Conservation (phyloP, 306 rosid genomes). For the Rosa rugosa region DNA sequence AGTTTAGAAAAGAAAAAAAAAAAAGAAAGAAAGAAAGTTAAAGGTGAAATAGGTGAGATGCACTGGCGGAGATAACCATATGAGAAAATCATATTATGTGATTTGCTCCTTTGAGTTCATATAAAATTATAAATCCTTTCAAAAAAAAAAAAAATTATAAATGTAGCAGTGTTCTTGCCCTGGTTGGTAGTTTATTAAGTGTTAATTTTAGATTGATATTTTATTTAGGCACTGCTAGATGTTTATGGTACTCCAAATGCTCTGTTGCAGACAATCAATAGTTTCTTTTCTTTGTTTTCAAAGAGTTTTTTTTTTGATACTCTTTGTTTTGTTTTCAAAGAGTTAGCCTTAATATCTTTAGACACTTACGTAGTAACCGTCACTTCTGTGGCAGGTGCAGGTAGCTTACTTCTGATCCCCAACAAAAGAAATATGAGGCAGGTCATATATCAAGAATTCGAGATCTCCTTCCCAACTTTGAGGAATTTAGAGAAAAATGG, state of each 20-base stretch:
- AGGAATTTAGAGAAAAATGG: background rate
- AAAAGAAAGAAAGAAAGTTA: background rate
- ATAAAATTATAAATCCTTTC: background rate
- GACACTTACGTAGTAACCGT: background rate
- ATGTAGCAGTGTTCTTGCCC: background rate
- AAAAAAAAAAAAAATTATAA: no score
- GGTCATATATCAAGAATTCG: background rate
- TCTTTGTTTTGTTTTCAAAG: background rate
- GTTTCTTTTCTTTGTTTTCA: background rate
- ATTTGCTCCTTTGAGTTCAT: background rate
- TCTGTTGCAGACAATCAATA: background rate
- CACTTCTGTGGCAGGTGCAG: slow-evolving; percentile 5
- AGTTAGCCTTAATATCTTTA: background rate
- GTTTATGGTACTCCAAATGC: background rate
- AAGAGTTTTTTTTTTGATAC: no score
- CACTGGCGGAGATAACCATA: background rate
- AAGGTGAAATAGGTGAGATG: background rate
- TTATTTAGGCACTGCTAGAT: background rate
- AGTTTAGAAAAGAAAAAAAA: background rate
- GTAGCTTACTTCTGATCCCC: background rate
- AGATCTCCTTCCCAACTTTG: background rate
- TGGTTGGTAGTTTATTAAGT: background rate
- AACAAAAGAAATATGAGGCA: background rate
- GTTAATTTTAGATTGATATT: background rate
- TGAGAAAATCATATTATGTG: background rate